These are phyloP conservation scores for Sporisorium iseilematis-ciliati DNA, from an alignment of 1,284 basidiomycete species.

Conservation along the genomic window DNA sequence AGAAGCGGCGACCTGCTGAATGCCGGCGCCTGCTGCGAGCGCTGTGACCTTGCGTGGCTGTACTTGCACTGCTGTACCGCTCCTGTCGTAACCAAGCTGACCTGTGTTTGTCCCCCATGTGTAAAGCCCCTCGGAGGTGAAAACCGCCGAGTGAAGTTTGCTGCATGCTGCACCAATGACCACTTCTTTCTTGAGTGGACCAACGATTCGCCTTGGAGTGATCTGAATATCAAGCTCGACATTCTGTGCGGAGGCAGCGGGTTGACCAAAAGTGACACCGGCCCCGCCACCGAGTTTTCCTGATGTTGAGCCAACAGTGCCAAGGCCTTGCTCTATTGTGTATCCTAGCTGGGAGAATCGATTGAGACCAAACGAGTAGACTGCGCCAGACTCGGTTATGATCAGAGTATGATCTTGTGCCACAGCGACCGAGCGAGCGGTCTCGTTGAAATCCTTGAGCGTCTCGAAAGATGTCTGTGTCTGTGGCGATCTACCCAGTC, in stretches of 20 bases:
- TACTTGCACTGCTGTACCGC: conserved; percentile 81
- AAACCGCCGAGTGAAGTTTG: conserved; percentile 88
- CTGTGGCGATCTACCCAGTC: conserved; percentile 80
- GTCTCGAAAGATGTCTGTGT: conserved; percentile 81
- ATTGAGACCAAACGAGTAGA: conserved; percentile 91
- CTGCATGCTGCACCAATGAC: conserved; percentile 88
- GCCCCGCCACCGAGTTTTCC: conserved; percentile 70
- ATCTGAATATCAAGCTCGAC: conserved; percentile 75
- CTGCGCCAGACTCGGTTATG: conserved; percentile 82
- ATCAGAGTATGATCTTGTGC: conserved; percentile 95
- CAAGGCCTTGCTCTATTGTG: conserved; percentile 76
- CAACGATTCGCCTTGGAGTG: conserved; percentile 81
- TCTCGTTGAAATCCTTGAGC: conserved; percentile 75
- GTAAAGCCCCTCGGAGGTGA: conserved; percentile 84
- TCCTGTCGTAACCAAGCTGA: conserved; percentile 79
- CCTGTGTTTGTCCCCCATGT: conserved; percentile 97
- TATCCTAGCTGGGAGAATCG: conserved; percentile 82
- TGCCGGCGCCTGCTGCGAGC: conserved; percentile 65
- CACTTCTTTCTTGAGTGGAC: conserved; percentile 82
- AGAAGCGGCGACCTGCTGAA: conserved; percentile 69
- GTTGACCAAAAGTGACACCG: conserved; percentile 45
- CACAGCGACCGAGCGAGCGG: conserved; percentile 77
- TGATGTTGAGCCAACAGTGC: conserved; percentile 51
- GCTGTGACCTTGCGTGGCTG: conserved; percentile 83
- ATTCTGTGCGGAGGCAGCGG: conserved; percentile 18